Base-by-base conservation (phyloP, 2,329 filamentous ascomycete genomes). In the Fusarium udum region DNA sequence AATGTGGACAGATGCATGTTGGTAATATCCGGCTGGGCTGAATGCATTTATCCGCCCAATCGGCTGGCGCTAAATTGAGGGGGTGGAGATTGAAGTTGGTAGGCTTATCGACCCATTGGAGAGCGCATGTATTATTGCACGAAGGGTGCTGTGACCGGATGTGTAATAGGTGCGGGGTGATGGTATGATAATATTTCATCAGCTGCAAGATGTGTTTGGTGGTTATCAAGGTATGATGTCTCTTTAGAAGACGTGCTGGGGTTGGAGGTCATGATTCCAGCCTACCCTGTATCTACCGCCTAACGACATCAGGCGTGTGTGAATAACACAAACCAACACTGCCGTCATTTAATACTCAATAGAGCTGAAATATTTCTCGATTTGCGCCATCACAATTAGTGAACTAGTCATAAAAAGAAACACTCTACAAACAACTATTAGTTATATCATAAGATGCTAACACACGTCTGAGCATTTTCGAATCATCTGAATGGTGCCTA, bases 1-100 rank as follows among this genome's bases (percentile, higher is more conserved):
- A 2, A 12, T 13, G 24, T 45, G 32, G 16, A 20, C 53, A 40
- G 15, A 61, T 61, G 16, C 12, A 32, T 59, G 24, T 14, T 40
- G 24, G 10, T 16, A 22, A 32, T 42, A 34, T 10, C 32, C 28
- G 28, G 36, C 14, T 59, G 31, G 34, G 40, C 48, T 45, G n/a
- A n/a, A 39, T 24, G 34, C 2, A 67, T 61, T 67, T 67, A 67
- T 7, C 64, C 64, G 8, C 6, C 64, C 64, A 67, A 67, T 67
- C 53, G 18, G 59, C 7, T 43, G 8, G 2, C 14, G 16, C 7
- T 16, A 9, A 1, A 22, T 4, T 34, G 49, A 58, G 39, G 52
- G 39, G 51, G 18, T 1, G 8, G 2, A 4, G 13, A 8, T 3
- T 20, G 31, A 14, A 7, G 18, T 18, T 0, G 1, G 24, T 12